These are phyloP conservation scores for Macrolepiota dolichaula DNA, from an alignment of 768 basidiomycete genomes.

Conservation along the genomic window DNA sequence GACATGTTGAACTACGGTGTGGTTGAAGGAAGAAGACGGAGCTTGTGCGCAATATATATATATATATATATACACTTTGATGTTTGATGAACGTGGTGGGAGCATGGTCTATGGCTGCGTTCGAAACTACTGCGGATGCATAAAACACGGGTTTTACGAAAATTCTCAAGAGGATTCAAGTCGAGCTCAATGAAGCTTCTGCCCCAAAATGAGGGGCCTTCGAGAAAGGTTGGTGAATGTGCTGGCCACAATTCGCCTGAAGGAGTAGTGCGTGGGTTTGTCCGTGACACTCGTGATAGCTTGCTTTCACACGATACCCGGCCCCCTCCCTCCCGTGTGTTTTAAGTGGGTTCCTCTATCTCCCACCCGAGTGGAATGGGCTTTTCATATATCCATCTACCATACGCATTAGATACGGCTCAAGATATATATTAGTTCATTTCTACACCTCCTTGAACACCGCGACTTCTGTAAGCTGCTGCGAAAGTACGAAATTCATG, in stretches of 20 bases:
- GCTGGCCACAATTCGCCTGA: not conserved
- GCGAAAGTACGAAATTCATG: no score
- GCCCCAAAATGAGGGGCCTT: not conserved
- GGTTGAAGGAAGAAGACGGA: not conserved
- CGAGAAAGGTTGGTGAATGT: not conserved
- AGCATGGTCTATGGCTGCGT: not conserved
- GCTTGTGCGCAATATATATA: not conserved
- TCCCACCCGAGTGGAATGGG: no score
- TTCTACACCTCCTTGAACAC: no score
- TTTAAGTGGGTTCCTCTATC: no score
- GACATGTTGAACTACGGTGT: constrained; percentile 4
- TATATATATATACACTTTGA: constrained; percentile 6
- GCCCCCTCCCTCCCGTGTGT: no score
- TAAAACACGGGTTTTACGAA: not conserved
- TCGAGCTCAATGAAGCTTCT: not conserved
- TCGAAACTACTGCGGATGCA: not conserved
- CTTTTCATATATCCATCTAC: no score
- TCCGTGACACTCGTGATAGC: no score
- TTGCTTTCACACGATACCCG: no score
- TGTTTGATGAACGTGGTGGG: not conserved
- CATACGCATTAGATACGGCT: no score
- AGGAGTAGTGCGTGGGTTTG: no score
- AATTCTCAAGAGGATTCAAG: not conserved
- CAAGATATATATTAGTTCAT: no score
- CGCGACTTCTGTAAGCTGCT: no score